Evolutionary conservation across 2,329 filamentous ascomycete genomes (phyloP), one percentile per base, ranked within the genome.

Genomic region (Ophiocordyceps camponoti-rufipedis): DNA sequence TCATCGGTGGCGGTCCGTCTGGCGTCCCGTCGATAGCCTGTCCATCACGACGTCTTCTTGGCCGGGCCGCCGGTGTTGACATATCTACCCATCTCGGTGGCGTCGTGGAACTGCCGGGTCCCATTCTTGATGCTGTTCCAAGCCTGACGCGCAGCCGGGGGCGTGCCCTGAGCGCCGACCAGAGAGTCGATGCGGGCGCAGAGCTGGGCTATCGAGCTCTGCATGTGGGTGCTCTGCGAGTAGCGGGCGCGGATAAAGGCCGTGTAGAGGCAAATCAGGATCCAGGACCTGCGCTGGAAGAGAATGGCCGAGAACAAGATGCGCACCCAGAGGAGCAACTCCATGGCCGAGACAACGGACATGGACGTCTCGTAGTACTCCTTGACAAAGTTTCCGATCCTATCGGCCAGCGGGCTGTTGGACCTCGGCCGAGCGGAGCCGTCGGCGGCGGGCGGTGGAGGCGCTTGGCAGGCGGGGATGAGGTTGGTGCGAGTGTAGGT

Each of bases 351-450:
- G 31, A 98, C 91, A 49, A 96, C 70, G 47, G 83, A 85, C 91
- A 98, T 98, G 64, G 86, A 94, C 49, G 77, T 69, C 62, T 98
- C 91, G 61, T 98, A 98, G 75, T 96, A 95, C 62, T 87, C 78
- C 78, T 96, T 96, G 63, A 98, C 87, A 58, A 98, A 98, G 56
- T 74, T 74, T 54, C 87, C 87, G 62, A 98, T 94, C 54, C 72
- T 75, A 50, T 95, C 87, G 45, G 84, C 80, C 47, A 87, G 65
- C 41, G 79, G 78, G 62, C 71, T 74, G 54, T 65, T 66, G 31
- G 64, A 61, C 52, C 55, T 54, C 44, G 55, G 48, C 49, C 73
- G 72, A 32, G 70, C 68, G 67, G 77, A 82, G 49, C 72, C 69
- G 50, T 65, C 69, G 16, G 71, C 69, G 40, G 74, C 70, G 38